Conservation (phyloP, 2,329 filamentous ascomycete genomes). For the Pseudogymnoascus sp. region DNA sequence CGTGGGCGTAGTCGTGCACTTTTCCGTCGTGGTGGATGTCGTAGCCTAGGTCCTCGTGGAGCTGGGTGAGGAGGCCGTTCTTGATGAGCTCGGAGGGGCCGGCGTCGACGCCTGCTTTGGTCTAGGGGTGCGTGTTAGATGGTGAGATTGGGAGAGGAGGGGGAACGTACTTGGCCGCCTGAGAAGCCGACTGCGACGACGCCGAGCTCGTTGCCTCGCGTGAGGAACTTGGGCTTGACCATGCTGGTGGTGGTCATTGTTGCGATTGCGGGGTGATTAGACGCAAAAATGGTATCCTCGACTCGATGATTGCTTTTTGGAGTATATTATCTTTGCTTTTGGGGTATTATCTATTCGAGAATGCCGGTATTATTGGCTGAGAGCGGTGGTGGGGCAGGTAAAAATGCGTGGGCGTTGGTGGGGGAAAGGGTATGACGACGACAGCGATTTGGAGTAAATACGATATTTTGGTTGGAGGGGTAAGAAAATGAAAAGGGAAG, state of each 20-base stretch:
- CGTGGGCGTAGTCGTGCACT: conserved; percentile 73
- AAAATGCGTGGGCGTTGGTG: neutral
- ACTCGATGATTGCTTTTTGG: neutral
- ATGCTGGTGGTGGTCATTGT: conserved; percentile 28
- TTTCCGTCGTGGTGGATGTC: conserved; percentile 73
- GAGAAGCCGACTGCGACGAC: conserved; percentile 95
- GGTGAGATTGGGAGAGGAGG: neutral
- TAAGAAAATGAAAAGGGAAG: neutral
- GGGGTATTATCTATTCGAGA: neutral
- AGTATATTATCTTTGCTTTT: neutral
- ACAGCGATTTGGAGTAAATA: neutral
- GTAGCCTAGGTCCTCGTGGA: conserved; percentile 81
- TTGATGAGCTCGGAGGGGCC: conserved; percentile 84
- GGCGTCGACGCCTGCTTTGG: conserved; percentile 85
- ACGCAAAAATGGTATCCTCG: neutral
- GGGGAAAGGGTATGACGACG: neutral
- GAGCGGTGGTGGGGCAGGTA: neutral
- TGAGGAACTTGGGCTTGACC: conserved; percentile 59
- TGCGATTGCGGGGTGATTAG: neutral
- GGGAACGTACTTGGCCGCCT: conserved; percentile 68
- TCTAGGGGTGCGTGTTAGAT: conserved; percentile 38
- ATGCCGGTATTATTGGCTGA: neutral
- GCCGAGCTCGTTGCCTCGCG: conserved; percentile 70
- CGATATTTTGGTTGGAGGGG: neutral
- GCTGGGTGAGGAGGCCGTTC: conserved; percentile 74